phyloP scores from a whole-genome alignment of 2,329 filamentous ascomycete genomes.

The Helminthosporium solani region DNA sequence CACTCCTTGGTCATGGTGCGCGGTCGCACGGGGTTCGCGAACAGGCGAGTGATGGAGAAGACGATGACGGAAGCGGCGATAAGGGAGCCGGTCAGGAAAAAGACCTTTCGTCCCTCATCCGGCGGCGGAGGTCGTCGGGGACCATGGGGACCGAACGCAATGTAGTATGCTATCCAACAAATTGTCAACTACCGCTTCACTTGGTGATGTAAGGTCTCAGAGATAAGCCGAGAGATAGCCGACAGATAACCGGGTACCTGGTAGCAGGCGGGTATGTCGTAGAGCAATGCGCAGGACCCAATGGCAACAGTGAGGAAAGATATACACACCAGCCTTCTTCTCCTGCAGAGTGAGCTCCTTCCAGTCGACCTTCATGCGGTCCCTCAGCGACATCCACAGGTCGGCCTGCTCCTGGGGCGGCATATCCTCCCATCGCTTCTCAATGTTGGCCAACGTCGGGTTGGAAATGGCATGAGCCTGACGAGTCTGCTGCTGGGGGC shows the following conservation, averaged over 20 bases:
- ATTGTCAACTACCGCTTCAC: neutral
- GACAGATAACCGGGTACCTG: conserved; percentile 15
- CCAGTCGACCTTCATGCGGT: conserved; percentile 99
- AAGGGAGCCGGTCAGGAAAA: conserved; percentile 70
- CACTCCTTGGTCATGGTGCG: conserved; percentile 95
- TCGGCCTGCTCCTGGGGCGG: conserved; percentile 98
- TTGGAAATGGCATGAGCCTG: conserved; percentile 94
- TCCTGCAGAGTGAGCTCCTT: conserved; percentile 90
- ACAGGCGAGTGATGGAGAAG: conserved; percentile 71
- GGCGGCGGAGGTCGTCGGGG: conserved; percentile 81
- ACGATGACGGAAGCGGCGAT: conserved; percentile 66
- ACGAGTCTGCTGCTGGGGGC: conserved; percentile 53
- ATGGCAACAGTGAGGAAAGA: conserved; percentile 9
- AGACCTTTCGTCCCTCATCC: conserved; percentile 79
- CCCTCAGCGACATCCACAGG: conserved; percentile 96
- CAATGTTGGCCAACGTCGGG: conserved; percentile 94
- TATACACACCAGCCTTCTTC: conserved; percentile 94
- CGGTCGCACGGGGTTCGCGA: conserved; percentile 66
- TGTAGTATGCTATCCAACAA: conserved; percentile 91
- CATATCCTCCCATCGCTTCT: conserved; percentile 99
- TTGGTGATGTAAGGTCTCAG: neutral
- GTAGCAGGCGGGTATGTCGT: conserved; percentile 32
- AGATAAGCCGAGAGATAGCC: neutral
- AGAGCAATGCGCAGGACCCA: conserved; percentile 17
- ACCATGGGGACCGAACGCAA: conserved; percentile 95